Base-by-base conservation (phyloP, 495 filamentous ascomycete species). In the Aspergillus nidulans region DNA sequence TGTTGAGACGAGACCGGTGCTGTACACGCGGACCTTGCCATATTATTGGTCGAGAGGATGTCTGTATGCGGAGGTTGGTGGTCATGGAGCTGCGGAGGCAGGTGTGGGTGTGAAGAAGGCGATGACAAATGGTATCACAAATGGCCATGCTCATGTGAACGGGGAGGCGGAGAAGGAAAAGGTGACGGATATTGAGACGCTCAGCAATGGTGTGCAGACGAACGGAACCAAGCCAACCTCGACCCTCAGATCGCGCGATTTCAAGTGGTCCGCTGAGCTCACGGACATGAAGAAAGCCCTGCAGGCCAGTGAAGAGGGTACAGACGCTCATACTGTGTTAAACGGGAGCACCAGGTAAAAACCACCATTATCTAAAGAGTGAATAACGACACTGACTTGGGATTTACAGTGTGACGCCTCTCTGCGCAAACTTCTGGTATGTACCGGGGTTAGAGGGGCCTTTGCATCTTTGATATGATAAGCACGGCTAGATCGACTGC, bases 341-440 rank as follows among this genome's bases (percentile, higher is more conserved):
- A 85, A 91, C 69, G 89, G 90, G 16, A 66, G 61, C 49, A 76
- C 73, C 8, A 77, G 74, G 74, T 77, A 63, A 23, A 62, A 23
- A 49, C 2, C 8, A 12, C 30, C 30, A n/a, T n/a, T n/a, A 34
- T 6, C 10, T 12, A 5, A 12, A 34, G 8, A 6, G 9, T 7
- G 30, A 12, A 34, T 34, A 2, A 10, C 4, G 9, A 34, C 15
- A 34, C 25, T 30, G 7, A 21, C 15, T 13, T 8, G 7, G 4
- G 36, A 39, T 60, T 12, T 16, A 25, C 49, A 96, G 91, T 76
- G 81, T 98, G 42, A 96, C 94, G 38, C 90, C 92, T 19, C 77
- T 97, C 52, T 85, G 87, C 61, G 92, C 92, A 23, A 96, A 96
- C 66, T 97, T 95, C 69, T 90, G 86, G 85, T 90, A 94, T 74